Conservation (phyloP, 2,329 filamentous ascomycete species). For the Pseudogymnoascus sp. region DNA sequence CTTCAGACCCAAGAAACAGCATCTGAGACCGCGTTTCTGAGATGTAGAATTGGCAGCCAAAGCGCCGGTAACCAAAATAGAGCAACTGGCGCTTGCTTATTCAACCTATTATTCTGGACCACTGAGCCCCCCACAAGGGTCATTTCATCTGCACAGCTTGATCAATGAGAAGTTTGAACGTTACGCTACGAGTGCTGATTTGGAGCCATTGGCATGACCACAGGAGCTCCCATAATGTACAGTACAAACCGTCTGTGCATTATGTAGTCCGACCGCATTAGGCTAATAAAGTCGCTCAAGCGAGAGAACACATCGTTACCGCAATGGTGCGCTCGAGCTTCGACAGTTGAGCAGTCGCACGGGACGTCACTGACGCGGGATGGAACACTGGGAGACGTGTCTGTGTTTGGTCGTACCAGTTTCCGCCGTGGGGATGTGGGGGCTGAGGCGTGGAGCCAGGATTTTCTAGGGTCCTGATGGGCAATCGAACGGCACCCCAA, state of each 20-base stretch:
- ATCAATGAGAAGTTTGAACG: background rate
- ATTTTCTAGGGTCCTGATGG: background rate
- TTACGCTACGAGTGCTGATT: constrained; percentile 1
- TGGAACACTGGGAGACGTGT: constrained; percentile 1
- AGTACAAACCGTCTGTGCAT: background rate
- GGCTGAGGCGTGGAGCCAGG: background rate
- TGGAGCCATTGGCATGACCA: constrained; percentile 2
- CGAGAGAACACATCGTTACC: background rate
- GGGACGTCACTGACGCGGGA: background rate
- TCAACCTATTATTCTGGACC: background rate
- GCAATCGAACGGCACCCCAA: background rate
- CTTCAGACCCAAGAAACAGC: background rate
- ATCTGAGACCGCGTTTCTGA: background rate
- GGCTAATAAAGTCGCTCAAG: background rate
- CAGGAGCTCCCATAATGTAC: background rate
- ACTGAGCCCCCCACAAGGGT: background rate
- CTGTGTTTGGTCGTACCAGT: background rate
- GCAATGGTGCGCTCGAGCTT: background rate
- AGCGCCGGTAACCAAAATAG: background rate
- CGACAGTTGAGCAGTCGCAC: background rate
- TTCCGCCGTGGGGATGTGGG: background rate
- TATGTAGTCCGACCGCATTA: background rate
- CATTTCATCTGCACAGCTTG: background rate
- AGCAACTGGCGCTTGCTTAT: background rate
- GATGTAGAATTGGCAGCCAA: background rate